Evolutionary conservation across 371 early-diverging fungal species (phyloP).

Genomic region (Syncephalastrum sp.): DNA sequence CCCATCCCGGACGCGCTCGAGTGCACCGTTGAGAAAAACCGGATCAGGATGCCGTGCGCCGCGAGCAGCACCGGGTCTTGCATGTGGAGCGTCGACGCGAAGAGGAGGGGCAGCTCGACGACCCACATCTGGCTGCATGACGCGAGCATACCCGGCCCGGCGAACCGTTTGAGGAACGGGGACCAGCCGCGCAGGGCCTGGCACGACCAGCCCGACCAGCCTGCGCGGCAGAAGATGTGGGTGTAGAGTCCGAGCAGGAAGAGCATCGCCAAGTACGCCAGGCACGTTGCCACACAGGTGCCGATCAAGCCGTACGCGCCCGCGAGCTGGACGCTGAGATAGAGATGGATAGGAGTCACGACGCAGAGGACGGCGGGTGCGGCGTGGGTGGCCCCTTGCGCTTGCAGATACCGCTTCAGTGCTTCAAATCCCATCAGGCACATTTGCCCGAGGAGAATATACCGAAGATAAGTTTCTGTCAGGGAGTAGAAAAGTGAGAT

Average conservation of each 20-base stretch:
- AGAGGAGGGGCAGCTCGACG: constrained; percentile 64
- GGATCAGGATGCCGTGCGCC: constrained; percentile 70
- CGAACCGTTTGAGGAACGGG: constrained; percentile 56
- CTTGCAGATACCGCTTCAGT: constrained; percentile 74
- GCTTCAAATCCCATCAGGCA: constrained; percentile 78
- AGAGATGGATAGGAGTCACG: constrained; percentile 53
- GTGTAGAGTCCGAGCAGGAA: constrained; percentile 58
- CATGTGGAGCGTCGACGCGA: constrained; percentile 63
- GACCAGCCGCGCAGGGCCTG: constrained; percentile 50
- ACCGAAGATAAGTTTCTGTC: constrained; percentile 60
- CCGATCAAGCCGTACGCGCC: constrained; percentile 78
- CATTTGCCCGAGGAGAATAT: constrained; percentile 65
- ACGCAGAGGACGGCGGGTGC: constrained; percentile 58
- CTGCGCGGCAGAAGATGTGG: constrained; percentile 52
- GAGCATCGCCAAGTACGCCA: constrained; percentile 64
- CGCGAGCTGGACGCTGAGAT: constrained; percentile 59
- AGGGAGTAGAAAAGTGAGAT: too few relatives aligned
- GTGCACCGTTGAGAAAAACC: too few relatives aligned
- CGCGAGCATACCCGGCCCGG: constrained; percentile 45
- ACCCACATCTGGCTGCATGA: constrained; percentile 67
- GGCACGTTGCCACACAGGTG: constrained; percentile 68
- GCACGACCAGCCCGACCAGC: constrained; percentile 80
- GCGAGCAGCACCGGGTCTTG: constrained; percentile 52
- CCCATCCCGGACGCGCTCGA: too few relatives aligned
- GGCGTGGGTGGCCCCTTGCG: constrained; percentile 76